Conservation (phyloP, 1,284 basidiomycete species). For the Naganishia sp. region DNA sequence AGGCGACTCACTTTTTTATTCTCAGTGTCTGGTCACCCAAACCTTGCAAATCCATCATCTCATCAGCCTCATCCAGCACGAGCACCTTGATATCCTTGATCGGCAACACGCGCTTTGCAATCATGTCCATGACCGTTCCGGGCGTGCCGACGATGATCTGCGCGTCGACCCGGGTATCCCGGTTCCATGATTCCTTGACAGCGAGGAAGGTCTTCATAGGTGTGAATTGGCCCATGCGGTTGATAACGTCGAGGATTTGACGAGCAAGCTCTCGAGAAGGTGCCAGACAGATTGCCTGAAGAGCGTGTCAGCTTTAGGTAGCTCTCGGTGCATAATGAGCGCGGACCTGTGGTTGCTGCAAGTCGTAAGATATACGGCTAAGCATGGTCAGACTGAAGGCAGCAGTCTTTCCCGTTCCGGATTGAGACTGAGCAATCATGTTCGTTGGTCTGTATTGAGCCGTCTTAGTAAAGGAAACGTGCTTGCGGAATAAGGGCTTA, state of each 20-base stretch:
- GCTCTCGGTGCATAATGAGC: not conserved
- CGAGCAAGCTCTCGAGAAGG: slow-evolving; percentile 93
- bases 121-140: slow-evolving; percentile 88
- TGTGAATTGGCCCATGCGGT: slow-evolving; percentile 93
- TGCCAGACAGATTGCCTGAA: slow-evolving; percentile 81
- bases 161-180: slow-evolving; percentile 64
- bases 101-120: slow-evolving; percentile 61
- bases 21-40: slow-evolving; percentile 93
- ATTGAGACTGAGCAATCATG: slow-evolving; percentile 99
- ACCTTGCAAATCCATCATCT: slow-evolving; percentile 95
- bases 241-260: slow-evolving; percentile 84
- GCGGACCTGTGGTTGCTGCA: slow-evolving; percentile 78
- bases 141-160: slow-evolving; percentile 97
- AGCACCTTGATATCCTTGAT: slow-evolving; percentile 83
- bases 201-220: slow-evolving; percentile 89
- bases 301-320: not conserved
- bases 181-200: slow-evolving; percentile 73
- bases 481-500: slow-evolving; percentile 53
- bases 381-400: slow-evolving; percentile 98
- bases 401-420: slow-evolving; percentile 98
- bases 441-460: slow-evolving; percentile 71
- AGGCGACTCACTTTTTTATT: slow-evolving; percentile 79
- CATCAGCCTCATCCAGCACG: slow-evolving; percentile 97
- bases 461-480: not conserved
- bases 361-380: slow-evolving; percentile 81